phyloP scores from a whole-genome alignment of 192 early-diverging fungal species.

The Cetraspora pellucida region DNA sequence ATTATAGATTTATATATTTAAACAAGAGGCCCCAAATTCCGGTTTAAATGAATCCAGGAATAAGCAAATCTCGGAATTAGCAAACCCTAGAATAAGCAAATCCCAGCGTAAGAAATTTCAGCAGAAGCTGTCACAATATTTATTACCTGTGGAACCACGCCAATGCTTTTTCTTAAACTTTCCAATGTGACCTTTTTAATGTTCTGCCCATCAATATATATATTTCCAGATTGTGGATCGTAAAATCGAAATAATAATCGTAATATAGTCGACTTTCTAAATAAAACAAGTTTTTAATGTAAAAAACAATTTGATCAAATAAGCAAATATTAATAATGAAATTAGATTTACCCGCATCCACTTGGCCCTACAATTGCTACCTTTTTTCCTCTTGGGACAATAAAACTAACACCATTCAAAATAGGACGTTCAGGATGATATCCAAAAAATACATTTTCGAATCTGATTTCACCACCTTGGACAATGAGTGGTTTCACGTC shows the following conservation, averaged over 20 bases:
- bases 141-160: slow-evolving; percentile 79
- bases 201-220: slow-evolving; percentile 86
- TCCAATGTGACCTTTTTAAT: slow-evolving; percentile 77
- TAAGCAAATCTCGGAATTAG: too few species aligned
- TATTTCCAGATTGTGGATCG: slow-evolving; percentile 78
- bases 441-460: slow-evolving; percentile 89
- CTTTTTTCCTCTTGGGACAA: slow-evolving; percentile 81
- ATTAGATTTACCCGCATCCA: slow-evolving; percentile 78
- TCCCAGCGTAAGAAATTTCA: too few species aligned
- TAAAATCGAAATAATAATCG: slow-evolving; percentile 93
- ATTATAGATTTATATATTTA: too few species aligned
- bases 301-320: slow-evolving; percentile 41
- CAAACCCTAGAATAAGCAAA: too few species aligned
- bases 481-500: slow-evolving; percentile 52
- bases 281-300: slow-evolving; percentile 56
- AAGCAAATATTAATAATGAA: slow-evolving; percentile 36
- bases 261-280: slow-evolving; percentile 79
- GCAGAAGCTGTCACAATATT: too few species aligned
- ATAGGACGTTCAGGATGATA: slow-evolving; percentile 74
- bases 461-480: slow-evolving; percentile 78
- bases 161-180: slow-evolving; percentile 76
- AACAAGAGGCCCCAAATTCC: too few species aligned
- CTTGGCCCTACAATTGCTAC: slow-evolving; percentile 92
- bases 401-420: slow-evolving; percentile 70
- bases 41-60: too few species aligned